Base-by-base conservation (phyloP, 139 green algal species). In the Auxenochlorella pyrenoidosa region DNA sequence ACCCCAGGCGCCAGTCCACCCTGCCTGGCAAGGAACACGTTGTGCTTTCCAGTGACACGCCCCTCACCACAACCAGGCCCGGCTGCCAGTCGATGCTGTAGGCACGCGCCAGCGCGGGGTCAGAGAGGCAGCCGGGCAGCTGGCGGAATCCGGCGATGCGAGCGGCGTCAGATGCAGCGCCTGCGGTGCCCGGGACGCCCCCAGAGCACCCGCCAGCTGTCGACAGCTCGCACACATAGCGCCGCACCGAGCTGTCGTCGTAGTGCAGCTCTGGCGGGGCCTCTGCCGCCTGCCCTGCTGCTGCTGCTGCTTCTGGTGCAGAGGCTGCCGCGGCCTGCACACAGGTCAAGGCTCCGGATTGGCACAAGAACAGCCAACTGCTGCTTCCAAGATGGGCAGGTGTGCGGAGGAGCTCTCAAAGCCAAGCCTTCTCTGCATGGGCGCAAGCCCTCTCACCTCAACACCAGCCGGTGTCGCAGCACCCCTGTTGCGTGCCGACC, bases 71-170 rank as follows among this genome's bases (percentile, higher is more conserved):
- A 70, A 91, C 88, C 40, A 91, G 70, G 40, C 79, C 82, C 3
- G 86, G 75, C 32, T 51, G 71, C 36, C 82, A 88, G 82, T 89
- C 84, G 38, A 91, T 30, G 16, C 65, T 80, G 68, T 91, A 91
- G 8, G 75, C 75, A 12, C 85, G 34, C 2, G 75, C 28, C 47
- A 91, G 84, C 2, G 76, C 70, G 1, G 78, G 86, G 77, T 89
- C 88, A 10, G 51, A 30, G 44, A 89, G 76, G 36, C 47, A 54
- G 75, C 84, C 65, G 1, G 79, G 16, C 70, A 86, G 75, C 60
- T 80, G 36, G 36, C 71, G 19, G 63, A 90, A 84, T 18, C 84
- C 51, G 0, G 40, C 12, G 12, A 87, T 71, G 0, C 24, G n/a
- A 3, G 28, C n/a, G 8, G 66, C n/a, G 5, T 58, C 65, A 5